These are phyloP conservation scores for Oryza australiensis DNA, from an alignment of 176 grass and related monocot genomes.

Conservation along the genomic window DNA sequence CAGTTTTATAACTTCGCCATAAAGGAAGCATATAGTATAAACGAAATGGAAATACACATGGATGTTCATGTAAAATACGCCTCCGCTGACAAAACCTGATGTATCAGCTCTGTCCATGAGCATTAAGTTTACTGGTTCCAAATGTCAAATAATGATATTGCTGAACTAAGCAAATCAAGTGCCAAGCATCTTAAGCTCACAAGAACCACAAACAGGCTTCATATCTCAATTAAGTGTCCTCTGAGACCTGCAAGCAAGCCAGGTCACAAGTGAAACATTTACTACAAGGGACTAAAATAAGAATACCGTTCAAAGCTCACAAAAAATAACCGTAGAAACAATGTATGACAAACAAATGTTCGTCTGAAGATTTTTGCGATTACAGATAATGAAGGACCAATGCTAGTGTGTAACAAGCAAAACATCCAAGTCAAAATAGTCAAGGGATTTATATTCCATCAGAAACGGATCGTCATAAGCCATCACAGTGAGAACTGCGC, in stretches of 20 bases:
- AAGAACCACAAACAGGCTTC: conserved; percentile 9
- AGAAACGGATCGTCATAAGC: background rate
- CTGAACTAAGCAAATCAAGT: conserved; percentile 25
- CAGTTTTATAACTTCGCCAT: conserved; percentile 54
- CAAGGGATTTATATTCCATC: background rate
- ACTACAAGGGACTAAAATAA: too few relatives aligned
- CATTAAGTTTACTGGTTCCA: conserved; percentile 27
- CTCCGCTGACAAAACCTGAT: conserved; percentile 90
- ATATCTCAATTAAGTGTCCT: conserved; percentile 8
- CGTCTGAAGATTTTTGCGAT: background rate
- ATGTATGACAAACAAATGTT: background rate
- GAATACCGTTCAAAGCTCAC: background rate
- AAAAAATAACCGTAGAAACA: background rate
- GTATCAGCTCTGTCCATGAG: conserved; percentile 89
- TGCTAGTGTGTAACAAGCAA: background rate
- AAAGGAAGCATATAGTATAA: conserved; percentile 57
- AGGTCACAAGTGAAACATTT: background rate
- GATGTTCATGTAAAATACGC: conserved; percentile 48
- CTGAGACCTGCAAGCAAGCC: conserved; percentile 39
- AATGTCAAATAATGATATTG: conserved; percentile 1
- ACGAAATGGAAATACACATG: conserved; percentile 80
- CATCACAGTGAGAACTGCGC: too few relatives aligned
- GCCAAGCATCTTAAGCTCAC: conserved; percentile 6
- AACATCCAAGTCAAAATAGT: background rate
- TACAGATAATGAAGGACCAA: background rate